These are phyloP conservation scores for Fusarium tricinctum DNA, from an alignment of 2,329 filamentous ascomycete species.

Conservation along the genomic window DNA sequence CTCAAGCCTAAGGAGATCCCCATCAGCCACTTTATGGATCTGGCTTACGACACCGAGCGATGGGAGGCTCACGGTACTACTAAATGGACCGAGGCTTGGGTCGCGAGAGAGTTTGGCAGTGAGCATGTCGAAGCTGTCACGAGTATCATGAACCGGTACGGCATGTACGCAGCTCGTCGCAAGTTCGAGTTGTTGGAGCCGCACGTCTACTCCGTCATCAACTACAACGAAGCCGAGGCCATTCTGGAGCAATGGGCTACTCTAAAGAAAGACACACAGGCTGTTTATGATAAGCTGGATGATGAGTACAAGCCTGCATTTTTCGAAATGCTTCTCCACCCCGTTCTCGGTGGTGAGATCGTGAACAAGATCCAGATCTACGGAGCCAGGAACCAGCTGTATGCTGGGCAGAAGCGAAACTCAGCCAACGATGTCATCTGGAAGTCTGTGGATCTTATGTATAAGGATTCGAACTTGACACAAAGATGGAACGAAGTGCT, in stretches of 20 bases:
- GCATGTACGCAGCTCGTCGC: conserved; percentile 67
- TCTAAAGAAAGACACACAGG: conserved; percentile 61
- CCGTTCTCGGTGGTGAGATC: conserved; percentile 69
- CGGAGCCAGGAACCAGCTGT: conserved; percentile 65
- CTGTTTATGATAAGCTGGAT: conserved; percentile 60
- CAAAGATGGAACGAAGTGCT: conserved; percentile 41
- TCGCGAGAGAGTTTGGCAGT: conserved; percentile 65
- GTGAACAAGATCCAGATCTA: conserved; percentile 64
- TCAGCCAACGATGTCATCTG: conserved; percentile 61
- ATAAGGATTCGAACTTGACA: conserved; percentile 37
- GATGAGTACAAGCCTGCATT: conserved; percentile 64
- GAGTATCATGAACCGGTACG: conserved; percentile 60
- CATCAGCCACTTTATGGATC: conserved; percentile 68
- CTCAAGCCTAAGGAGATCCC: conserved; percentile 71
- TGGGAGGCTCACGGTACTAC: conserved; percentile 56
- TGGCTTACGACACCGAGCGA: conserved; percentile 68
- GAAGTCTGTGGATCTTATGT: conserved; percentile 38
- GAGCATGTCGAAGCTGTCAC: conserved; percentile 62
- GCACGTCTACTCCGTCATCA: conserved; percentile 68
- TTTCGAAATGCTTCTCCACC: conserved; percentile 73
- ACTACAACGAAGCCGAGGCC: conserved; percentile 71
- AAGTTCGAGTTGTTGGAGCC: conserved; percentile 73
- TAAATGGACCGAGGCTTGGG: conserved; percentile 58
- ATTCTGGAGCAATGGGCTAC: conserved; percentile 67
- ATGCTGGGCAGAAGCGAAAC: conserved; percentile 69